These are phyloP conservation scores for Oenanthe javanica DNA, from an alignment of 140 eudicot species.

Conservation along the genomic window DNA sequence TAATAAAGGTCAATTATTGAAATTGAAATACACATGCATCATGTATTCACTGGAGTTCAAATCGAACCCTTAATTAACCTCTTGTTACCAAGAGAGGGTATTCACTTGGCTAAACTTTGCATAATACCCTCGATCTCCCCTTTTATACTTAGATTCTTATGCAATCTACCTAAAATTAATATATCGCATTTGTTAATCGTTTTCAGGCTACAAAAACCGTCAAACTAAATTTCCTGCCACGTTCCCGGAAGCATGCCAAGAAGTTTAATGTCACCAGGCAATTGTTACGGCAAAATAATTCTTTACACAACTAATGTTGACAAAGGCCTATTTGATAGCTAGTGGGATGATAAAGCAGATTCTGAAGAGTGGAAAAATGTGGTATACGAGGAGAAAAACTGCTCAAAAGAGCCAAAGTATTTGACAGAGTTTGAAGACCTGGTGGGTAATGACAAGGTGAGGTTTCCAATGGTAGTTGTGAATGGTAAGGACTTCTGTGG, in stretches of 20 bases:
- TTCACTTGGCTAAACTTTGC: no score
- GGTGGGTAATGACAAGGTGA: neutral
- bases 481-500: no score
- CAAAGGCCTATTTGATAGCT: neutral
- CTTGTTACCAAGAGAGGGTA: no score
- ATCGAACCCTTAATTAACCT: no score
- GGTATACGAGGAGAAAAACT: neutral
- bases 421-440: neutral
- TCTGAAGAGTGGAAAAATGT: neutral
- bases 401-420: neutral
- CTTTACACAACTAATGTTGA: neutral
- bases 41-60: no score
- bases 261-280: neutral
- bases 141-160: no score
- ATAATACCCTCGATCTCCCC: no score
- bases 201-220: neutral
- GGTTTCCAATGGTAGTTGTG: neutral
- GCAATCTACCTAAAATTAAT: no score
- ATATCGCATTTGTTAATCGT: no score
- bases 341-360: neutral
- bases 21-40: no score
- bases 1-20: no score
- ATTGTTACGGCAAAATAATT: no score
- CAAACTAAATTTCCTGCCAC: neutral
- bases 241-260: neutral